phyloP scores from a whole-genome alignment of 495 filamentous ascomycete species.

The Platismatia glauca region DNA sequence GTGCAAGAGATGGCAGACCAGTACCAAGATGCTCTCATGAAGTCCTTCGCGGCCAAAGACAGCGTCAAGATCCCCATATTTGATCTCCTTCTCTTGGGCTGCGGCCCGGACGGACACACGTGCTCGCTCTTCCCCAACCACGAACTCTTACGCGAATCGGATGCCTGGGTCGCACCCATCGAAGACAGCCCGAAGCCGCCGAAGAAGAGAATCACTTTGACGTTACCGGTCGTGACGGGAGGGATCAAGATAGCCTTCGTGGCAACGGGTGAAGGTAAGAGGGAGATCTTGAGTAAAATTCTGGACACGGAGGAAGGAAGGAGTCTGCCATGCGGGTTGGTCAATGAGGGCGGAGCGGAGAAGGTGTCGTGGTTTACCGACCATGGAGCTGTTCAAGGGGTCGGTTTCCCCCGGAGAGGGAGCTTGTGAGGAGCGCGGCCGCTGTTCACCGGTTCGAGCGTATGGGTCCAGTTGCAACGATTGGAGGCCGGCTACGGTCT shows the following conservation, averaged over 20 bases:
- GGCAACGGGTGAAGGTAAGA: constrained; percentile 80
- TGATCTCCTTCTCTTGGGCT: constrained; percentile 84
- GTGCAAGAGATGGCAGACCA: constrained; percentile 85
- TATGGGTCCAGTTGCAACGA: not conserved
- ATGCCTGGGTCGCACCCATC: constrained; percentile 87
- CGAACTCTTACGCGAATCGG: constrained; percentile 72
- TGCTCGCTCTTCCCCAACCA: constrained; percentile 94
- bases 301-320: constrained; percentile 71
- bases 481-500: not conserved
- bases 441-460: not conserved
- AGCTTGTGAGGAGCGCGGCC: constrained; percentile 34
- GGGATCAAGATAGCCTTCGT: constrained; percentile 81
- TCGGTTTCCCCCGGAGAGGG: constrained; percentile 65
- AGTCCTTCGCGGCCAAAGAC: constrained; percentile 72
- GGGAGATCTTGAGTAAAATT: constrained; percentile 83
- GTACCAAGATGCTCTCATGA: constrained; percentile 85
- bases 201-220: constrained; percentile 80
- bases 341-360: constrained; percentile 74
- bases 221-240: constrained; percentile 79
- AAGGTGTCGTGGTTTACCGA: constrained; percentile 96
- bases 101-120: constrained; percentile 92
- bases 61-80: constrained; percentile 88
- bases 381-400: constrained; percentile 67
- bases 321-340: constrained; percentile 70
- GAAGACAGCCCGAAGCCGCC: constrained; percentile 93